Conservation (phyloP, 495 filamentous ascomycete species). For the Aspergillus wentii region DNA sequence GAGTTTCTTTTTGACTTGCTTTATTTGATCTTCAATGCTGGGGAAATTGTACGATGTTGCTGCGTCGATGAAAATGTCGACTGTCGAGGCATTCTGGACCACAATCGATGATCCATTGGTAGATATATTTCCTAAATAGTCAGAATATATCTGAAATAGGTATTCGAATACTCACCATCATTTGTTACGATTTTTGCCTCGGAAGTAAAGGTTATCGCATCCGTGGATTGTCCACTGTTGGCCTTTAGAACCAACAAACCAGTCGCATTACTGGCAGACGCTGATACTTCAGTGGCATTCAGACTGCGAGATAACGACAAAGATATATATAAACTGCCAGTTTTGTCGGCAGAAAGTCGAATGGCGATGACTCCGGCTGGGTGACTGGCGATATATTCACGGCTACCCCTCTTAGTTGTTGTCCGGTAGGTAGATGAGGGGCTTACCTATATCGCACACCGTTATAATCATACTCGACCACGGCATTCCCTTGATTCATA, state of each 20-base stretch:
- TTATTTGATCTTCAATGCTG: background rate
- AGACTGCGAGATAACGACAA: conserved; percentile 2
- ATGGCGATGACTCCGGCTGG: conserved; percentile 32
- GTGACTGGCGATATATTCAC: conserved; percentile 20
- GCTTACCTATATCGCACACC: conserved; percentile 28
- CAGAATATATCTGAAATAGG: background rate
- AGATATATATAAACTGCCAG: conserved; percentile 2
- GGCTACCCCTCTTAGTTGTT: conserved; percentile 1
- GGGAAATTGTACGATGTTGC: conserved; percentile 11
- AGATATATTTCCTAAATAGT: conserved; percentile 2
- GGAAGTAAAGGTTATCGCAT: conserved; percentile 5
- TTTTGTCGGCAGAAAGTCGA: conserved; percentile 20
- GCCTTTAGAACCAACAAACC: conserved; percentile 1
- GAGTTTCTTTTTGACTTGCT: conserved; percentile 1
- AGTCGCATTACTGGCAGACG: background rate
- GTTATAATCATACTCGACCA: conserved; percentile 20
- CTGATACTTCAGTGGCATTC: conserved; percentile 1
- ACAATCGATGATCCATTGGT: background rate
- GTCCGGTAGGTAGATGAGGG: background rate
- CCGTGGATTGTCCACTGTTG: conserved; percentile 1
- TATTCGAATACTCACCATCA: conserved; percentile 3
- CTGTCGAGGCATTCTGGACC: conserved; percentile 2
- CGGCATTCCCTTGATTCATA: conserved; percentile 23
- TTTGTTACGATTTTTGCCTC: background rate
- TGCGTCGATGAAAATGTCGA: conserved; percentile 12